These are phyloP conservation scores for Tetrahymena malaccensis DNA, from an alignment of 73 alveolate species.

Conservation along the genomic window DNA sequence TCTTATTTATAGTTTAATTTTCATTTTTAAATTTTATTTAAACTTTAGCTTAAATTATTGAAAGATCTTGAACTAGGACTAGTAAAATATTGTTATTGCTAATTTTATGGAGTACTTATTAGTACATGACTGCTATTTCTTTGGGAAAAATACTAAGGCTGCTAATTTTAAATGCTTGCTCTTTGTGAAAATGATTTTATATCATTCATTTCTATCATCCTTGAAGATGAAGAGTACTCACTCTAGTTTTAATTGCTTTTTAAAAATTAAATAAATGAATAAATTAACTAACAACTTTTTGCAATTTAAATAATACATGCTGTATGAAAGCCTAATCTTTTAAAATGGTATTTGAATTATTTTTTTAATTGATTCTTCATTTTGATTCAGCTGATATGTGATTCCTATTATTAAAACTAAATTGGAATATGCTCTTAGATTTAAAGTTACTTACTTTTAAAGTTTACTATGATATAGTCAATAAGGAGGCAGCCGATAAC, in stretches of 20 bases:
- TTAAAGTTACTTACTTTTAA: neutral
- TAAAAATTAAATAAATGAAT: neutral
- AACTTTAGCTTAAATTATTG: neutral
- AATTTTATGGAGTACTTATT: neutral
- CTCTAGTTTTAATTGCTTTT: neutral
- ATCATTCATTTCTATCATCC: neutral
- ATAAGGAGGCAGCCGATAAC: neutral
- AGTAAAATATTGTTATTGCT: neutral
- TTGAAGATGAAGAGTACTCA: neutral
- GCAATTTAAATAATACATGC: neutral
- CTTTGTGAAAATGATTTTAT: neutral
- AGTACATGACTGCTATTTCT: neutral
- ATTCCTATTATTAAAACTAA: neutral
- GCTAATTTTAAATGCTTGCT: neutral
- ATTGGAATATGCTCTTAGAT: neutral
- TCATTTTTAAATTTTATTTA: neutral
- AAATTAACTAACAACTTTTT: neutral
- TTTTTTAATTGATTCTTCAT: neutral
- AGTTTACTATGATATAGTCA: neutral
- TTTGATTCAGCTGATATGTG: neutral
- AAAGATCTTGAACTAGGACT: neutral
- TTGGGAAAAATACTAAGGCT: neutral
- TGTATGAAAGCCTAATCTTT: neutral
- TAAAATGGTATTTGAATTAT: neutral
- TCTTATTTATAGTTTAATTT: neutral